Percentiles rank a stretch among this genome's conserved stretches.
Conservation (phyloP, 2,329 filamentous ascomycete genomes). For the Dothistroma septosporum region DNA sequence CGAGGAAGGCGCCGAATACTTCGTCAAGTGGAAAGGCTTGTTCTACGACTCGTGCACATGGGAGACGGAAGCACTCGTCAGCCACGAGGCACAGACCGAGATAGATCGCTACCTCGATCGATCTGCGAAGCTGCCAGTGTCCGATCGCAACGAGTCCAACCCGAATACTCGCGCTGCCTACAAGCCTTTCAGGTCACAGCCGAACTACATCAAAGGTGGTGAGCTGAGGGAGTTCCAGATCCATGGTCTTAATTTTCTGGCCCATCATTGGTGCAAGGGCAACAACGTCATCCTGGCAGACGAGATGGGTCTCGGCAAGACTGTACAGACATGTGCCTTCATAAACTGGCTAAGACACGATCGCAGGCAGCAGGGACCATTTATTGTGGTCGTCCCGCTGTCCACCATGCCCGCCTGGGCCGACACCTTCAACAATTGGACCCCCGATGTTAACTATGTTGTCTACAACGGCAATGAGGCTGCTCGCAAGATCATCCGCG, state of each 20-base stretch:
- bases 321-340: slow-evolving; percentile 93
- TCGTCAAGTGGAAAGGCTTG: slow-evolving; percentile 82
- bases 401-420: slow-evolving; percentile 98
- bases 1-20: slow-evolving; percentile 80
- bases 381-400: slow-evolving; percentile 92
- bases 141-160: slow-evolving; percentile 73
- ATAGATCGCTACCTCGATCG: slow-evolving; percentile 90
- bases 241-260: slow-evolving; percentile 88
- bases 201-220: slow-evolving; percentile 77
- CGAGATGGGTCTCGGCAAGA: slow-evolving; percentile 98
- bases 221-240: slow-evolving; percentile 90
- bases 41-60: slow-evolving; percentile 94
- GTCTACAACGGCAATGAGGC: slow-evolving; percentile 90
- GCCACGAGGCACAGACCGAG: slow-evolving; percentile 74
- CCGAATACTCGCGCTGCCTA: slow-evolving; percentile 67
- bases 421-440: slow-evolving; percentile 95
- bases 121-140: slow-evolving; percentile 72
- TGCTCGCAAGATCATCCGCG: slow-evolving; percentile 79
- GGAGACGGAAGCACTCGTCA: slow-evolving; percentile 74
- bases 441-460: slow-evolving; percentile 93
- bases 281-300: slow-evolving; percentile 97
- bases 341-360: slow-evolving; percentile 95
- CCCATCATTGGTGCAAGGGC: slow-evolving; percentile 88
- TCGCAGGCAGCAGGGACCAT: slow-evolving; percentile 84
- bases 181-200: slow-evolving; percentile 72